Base-by-base conservation (phyloP, 176 grass and related monocot genomes). In the Oryza meridionalis region DNA sequence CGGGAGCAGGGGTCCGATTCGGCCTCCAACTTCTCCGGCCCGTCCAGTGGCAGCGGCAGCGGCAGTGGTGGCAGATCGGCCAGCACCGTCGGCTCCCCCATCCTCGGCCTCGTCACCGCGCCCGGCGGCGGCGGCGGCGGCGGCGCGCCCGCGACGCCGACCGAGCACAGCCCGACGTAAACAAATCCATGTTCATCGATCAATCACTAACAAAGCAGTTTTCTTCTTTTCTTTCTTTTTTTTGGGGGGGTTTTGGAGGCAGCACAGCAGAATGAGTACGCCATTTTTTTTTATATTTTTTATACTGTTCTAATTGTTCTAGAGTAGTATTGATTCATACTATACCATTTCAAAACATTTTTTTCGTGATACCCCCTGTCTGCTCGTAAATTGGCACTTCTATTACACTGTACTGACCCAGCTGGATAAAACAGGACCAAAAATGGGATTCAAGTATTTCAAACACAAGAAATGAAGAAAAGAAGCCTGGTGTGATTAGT, bases 91-190 rank as follows among this genome's bases (percentile, higher is more conserved):
- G 88, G 85, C 79, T 90, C 88, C 0, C 88, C 88, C 0, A 90
- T 90, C 29, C 84, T 90, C 9, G 88, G 88, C 35, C 84, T 90
- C n/a, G 79, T 90, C 79, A 82, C 74, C 2, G 70, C 76, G 72
- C 35, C 78, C 43, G 38, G 33, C 72, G 77, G 33, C 33, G 33
- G 43, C 53, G 38, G 33, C 72, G 77, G 33, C 33, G 33, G 43
- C 19, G 17, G 66, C 78, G 66, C 47, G 45, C 21, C 17, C 0
- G 59, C 32, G 2, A 3, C 72, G 16, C 78, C 43, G 35, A 9
- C 17, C 33, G 0, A 46, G 55, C 25, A 35, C 53, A 37, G 3
- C 17, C 72, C 25, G 14, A 85, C 45, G 77, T 72, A 19, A 45
- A 77, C 32, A 74, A 14, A 68, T 5, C 16, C 82, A 4, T 89